Conservation (phyloP, 192 early-diverging fungal species). For the Rhizophagus clarus region DNA sequence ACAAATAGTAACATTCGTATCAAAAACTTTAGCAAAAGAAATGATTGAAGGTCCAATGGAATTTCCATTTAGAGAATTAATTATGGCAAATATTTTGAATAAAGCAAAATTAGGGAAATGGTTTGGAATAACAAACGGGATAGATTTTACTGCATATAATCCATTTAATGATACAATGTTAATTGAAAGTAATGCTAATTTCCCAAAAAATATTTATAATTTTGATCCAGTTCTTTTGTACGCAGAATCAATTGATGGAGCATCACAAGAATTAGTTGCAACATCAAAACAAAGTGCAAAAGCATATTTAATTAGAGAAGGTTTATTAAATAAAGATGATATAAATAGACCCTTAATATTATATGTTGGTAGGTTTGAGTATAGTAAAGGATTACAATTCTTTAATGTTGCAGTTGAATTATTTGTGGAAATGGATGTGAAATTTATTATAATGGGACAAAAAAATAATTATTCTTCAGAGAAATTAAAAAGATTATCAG, state of each 20-base stretch:
- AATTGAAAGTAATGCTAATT: constrained; percentile 37
- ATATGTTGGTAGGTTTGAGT: constrained; percentile 59
- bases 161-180: constrained; percentile 49
- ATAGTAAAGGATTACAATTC: constrained; percentile 57
- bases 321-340: constrained; percentile 42
- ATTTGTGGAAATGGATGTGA: constrained; percentile 44
- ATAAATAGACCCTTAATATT: constrained; percentile 45
- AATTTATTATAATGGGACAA: constrained; percentile 59
- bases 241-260: neutral
- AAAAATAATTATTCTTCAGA: constrained; percentile 52
- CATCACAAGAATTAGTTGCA: constrained; percentile 12
- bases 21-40: constrained; percentile 54
- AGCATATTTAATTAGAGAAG: constrained; percentile 45
- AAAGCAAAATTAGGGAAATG: constrained; percentile 48
- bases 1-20: constrained; percentile 56
- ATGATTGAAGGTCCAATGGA: constrained; percentile 56
- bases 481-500: constrained; percentile 39
- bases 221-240: neutral
- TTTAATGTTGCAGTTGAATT: constrained; percentile 40
- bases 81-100: constrained; percentile 50
- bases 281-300: constrained; percentile 52
- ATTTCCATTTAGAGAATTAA: constrained; percentile 58
- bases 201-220: constrained; percentile 38
- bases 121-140: constrained; percentile 57
- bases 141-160: constrained; percentile 51